Evolutionary conservation across 2,329 filamentous ascomycete genomes (phyloP).

Genomic region (Penicillium sumatraense): DNA sequence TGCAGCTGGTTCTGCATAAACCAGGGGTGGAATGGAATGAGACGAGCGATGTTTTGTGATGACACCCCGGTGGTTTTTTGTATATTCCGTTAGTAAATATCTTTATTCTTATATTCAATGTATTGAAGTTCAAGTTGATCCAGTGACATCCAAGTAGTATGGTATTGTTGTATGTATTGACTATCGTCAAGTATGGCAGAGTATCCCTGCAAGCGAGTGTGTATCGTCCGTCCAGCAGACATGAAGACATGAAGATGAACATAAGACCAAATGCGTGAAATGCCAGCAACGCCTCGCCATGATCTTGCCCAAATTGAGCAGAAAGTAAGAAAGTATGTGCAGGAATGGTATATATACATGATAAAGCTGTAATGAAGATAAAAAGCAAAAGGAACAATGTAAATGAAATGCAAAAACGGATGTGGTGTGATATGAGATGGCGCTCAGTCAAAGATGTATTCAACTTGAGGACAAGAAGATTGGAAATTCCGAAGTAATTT

Average conservation of each 20-base stretch:
- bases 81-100: too few relatives aligned
- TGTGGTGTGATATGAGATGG: neutral
- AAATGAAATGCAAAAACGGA: neutral
- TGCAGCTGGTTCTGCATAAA: neutral
- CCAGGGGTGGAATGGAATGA: too few relatives aligned
- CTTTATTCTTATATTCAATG: too few relatives aligned
- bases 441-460: slow-evolving; percentile 27
- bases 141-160: too few relatives aligned
- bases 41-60: too few relatives aligned
- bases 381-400: neutral
- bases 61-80: too few relatives aligned
- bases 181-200: neutral
- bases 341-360: slow-evolving; percentile 21
- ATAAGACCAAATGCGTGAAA: neutral
- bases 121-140: neutral
- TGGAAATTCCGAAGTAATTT: slow-evolving; percentile 26
- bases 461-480: slow-evolving; percentile 28
- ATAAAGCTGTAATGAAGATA: neutral
- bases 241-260: neutral
- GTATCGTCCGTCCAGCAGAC: slow-evolving; percentile 17
- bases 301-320: slow-evolving; percentile 1
- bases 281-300: slow-evolving; percentile 24
- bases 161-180: neutral
- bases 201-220: slow-evolving; percentile 2
- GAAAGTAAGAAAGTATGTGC: slow-evolving; percentile 5